Evolutionary conservation across 306 rosid species (phyloP).

Genomic region (Lathyrus tuberosus): DNA sequence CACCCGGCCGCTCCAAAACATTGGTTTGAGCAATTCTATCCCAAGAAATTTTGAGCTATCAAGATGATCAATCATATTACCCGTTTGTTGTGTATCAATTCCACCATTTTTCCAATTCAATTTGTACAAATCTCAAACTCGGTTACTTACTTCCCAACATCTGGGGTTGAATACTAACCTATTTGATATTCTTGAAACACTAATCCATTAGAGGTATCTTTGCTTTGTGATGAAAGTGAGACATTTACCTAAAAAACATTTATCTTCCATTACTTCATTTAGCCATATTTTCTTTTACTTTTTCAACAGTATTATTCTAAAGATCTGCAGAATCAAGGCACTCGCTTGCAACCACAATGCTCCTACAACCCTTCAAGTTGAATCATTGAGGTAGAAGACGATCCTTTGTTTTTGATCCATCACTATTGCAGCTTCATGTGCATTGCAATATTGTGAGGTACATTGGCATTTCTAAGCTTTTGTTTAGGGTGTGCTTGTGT

Average conservation of each 20-base stretch:
- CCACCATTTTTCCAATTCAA: conserved; percentile 22
- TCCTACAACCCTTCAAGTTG: conserved; percentile 23
- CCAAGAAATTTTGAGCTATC: conserved; percentile 10
- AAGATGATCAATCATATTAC: conserved; percentile 3
- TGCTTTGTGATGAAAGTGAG: conserved; percentile 24
- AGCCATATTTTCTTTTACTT: not conserved
- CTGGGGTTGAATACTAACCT: conserved; percentile 29
- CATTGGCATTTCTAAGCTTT: not conserved
- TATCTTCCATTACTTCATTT: conserved; percentile 11
- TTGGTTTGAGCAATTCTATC: conserved; percentile 70
- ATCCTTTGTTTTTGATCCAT: conserved; percentile 15
- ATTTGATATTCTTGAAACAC: conserved; percentile 13
- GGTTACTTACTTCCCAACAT: conserved; percentile 21
- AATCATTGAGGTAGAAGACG: conserved; percentile 12
- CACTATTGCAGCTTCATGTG: conserved; percentile 4
- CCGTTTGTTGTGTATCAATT: conserved; percentile 21
- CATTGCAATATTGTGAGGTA: conserved; percentile 15
- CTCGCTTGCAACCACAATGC: not conserved
- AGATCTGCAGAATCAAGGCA: conserved; percentile 10
- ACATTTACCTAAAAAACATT: conserved; percentile 5
- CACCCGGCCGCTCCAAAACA: conserved; percentile 84
- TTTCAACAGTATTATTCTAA: not conserved
- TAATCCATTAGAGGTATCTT: not conserved
- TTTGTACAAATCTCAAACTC: conserved; percentile 35
- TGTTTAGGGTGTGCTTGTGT: not conserved